These are phyloP conservation scores for Colletotrichum nymphaeae DNA, from an alignment of 2,329 filamentous ascomycete genomes.

Conservation along the genomic window DNA sequence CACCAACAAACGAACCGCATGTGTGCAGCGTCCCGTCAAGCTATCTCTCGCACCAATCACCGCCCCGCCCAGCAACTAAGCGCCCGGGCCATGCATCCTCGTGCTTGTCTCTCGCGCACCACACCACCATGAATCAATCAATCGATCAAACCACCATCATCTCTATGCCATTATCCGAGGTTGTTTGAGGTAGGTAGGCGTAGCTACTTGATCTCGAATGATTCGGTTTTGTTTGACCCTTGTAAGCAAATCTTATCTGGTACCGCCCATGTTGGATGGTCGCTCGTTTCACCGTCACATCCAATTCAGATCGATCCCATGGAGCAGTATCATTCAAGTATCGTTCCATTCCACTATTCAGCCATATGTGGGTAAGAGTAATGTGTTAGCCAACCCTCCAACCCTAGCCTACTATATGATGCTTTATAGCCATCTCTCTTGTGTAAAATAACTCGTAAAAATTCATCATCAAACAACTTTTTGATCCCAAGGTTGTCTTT, in stretches of 20 bases:
- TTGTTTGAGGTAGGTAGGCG: not conserved
- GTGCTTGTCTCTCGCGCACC: not conserved
- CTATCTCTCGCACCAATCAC: not conserved
- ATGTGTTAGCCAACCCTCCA: not conserved
- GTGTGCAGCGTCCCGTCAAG: too few species aligned
- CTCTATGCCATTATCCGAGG: not conserved
- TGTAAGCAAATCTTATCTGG: not conserved
- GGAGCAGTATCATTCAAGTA: not conserved
- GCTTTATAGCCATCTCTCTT: not conserved
- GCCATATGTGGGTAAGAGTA: not conserved
- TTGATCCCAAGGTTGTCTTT: conserved; percentile 1
- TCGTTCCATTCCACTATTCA: not conserved
- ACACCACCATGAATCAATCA: not conserved
- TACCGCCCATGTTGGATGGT: not conserved
- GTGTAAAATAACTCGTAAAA: not conserved
- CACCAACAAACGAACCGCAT: conserved; percentile 3
- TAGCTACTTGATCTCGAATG: not conserved
- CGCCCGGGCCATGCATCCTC: not conserved
- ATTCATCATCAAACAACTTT: conserved; percentile 2
- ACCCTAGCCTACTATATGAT: not conserved
- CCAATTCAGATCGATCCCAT: too few species aligned
- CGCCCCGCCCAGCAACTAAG: not conserved
- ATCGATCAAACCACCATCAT: not conserved
- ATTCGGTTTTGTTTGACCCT: not conserved
- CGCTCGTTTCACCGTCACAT: not conserved